Base-by-base conservation (phyloP, 768 basidiomycete genomes). In the Pleurotus giganteus region DNA sequence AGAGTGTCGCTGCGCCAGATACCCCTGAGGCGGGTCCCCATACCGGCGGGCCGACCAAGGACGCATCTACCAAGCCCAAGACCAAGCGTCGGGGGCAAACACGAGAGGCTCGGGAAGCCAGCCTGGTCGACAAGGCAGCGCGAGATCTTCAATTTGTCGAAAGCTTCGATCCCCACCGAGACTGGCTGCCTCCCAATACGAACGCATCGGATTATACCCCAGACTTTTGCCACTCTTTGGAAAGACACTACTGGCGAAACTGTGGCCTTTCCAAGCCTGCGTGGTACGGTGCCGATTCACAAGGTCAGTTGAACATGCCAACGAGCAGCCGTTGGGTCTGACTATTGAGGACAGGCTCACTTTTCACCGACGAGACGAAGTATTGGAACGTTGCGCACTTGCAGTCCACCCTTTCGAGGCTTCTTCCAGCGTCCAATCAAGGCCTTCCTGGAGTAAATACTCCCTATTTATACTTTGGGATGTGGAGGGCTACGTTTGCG, bases 401-500 rank as follows among this genome's bases (percentile, higher is more conserved):
- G 9, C 88, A 88, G 27, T 97, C 95, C 34, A 79, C 92, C 2
- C 81, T 99, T 21, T 85, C 88, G 8, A 85, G 94, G 3, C 74
- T 97, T 24, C 72, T 93, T 0, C 90, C 89, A 0, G 65, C 81
- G 11, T 77, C 85, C 5, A 72, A 77, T 34, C 81, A 86, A 50
- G 82, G 86, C 36, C 74, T 99, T 24, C 95, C 96, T 0, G 97
- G 97, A 7, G 97, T 99, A 45, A 98, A 98, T 65, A 88, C 94
- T 2, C 96, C 96, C 0, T 98, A 98, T 67, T 81, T 98, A 2
- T 98, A 98, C 70, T 98, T 95, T 67, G 97, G 97, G 59, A 98
- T 98, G 95, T 99, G 97, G 97, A 80, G 94, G 47, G 96, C 96
- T 21, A 94, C 94, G 0, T 98, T 98, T 70, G 92, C 94, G 0